Evolutionary conservation across 805 yeast genomes (phyloP), one percentile per base, ranked within the genome.

Genomic region (Candida sithepensis): DNA sequence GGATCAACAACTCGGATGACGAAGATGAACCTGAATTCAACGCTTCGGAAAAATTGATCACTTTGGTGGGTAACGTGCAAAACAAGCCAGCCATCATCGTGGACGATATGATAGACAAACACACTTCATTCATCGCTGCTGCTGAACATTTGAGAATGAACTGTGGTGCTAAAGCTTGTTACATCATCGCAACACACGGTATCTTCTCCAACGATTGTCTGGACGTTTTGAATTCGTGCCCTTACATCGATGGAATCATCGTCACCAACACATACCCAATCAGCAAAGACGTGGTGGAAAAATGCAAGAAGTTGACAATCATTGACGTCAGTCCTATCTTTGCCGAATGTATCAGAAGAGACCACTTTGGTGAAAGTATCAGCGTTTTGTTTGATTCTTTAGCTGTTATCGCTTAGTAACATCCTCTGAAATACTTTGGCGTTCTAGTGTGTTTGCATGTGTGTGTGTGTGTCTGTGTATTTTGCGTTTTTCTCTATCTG

Each of bases 291-390:
- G 74, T 78, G 56, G 68, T 78, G 28, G 74, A 72, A 45, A 75
- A 73, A 43, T 75, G 84, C 53, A 72, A 79, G 49, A 94, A 94
- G 68, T 75, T 94, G 58, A 82, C 82, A 14, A 85, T 89, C 43
- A 90, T 94, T 59, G 99, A 94, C 63, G 95, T 94, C 43, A 86
- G 97, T 51, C 86, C 96, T 18, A 90, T 94, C 45, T 87, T 94
- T 63, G 98, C 98, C 32, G 99, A 94, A 73, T 94, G 98, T 69
- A 92, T 94, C 52, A 84, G 99, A 72, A 86, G 99, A 73, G 97
- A 94, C 65, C 99, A 94, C 68, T 91, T 92, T 60, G 99, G 99
- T 66, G 98, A 92, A 73, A 85, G 95, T 59, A 91, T 92, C 52
- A 88, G 96, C 37, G 96, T 91, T 19, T 72, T 91, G 59, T 91